phyloP scores from a whole-genome alignment of 192 early-diverging fungal species.

The Backusella morwellensis region DNA sequence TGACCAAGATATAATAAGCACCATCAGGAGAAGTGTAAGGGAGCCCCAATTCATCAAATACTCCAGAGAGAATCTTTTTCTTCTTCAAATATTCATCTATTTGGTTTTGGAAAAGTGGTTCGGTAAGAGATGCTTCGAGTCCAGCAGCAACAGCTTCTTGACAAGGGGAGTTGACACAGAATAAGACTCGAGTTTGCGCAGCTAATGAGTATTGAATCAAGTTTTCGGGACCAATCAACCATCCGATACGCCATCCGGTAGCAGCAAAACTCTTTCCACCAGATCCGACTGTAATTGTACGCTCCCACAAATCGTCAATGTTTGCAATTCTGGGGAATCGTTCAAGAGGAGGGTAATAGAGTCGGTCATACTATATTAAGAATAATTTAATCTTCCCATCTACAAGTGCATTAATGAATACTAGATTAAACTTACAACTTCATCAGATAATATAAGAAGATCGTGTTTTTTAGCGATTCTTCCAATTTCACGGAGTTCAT shows the following conservation, averaged over 20 bases:
- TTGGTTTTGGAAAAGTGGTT: conserved; percentile 71
- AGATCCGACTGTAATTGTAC: conserved; percentile 89
- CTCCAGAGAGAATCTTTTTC: conserved; percentile 68
- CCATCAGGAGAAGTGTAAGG: conserved; percentile 86
- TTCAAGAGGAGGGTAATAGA: conserved; percentile 67
- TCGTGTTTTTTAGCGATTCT: conserved; percentile 75
- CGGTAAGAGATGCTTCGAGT: conserved; percentile 59
- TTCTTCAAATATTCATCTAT: conserved; percentile 61
- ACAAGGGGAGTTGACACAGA: conserved; percentile 85
- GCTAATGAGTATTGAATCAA: conserved; percentile 73
- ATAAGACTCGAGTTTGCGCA: conserved; percentile 88
- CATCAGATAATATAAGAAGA: conserved; percentile 86
- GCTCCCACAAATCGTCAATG: conserved; percentile 85
- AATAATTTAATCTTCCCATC: not conserved
- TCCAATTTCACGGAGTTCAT: conserved; percentile 75
- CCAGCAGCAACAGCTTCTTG: conserved; percentile 82
- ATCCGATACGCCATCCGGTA: conserved; percentile 97
- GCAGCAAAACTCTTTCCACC: conserved; percentile 94
- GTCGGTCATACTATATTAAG: conserved; percentile 71
- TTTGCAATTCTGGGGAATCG: conserved; percentile 77
- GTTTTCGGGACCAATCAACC: conserved; percentile 79
- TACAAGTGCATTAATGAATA: not conserved
- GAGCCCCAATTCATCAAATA: conserved; percentile 67
- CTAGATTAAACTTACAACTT: conserved; percentile 62
- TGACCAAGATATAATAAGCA: conserved; percentile 91